Percentiles rank a stretch among this genome's conserved stretches.
phyloP scores from a whole-genome alignment of 2,329 filamentous ascomycete species.

The Sarocladium strictum region DNA sequence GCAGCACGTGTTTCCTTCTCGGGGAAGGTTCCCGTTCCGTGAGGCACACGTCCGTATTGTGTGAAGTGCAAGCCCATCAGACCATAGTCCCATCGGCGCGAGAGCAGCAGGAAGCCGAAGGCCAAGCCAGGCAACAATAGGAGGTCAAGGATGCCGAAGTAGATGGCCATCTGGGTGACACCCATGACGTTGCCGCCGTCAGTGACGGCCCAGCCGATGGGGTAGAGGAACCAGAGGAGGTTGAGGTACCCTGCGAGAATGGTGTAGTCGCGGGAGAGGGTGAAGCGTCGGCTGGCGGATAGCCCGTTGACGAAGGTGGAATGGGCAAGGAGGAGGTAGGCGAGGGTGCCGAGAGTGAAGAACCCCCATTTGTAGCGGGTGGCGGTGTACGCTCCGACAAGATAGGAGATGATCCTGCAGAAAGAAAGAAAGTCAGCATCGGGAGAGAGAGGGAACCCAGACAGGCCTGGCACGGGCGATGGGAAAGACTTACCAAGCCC shows the following conservation, averaged over 20 bases:
- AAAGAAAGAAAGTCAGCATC: not conserved
- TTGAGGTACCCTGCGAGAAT: constrained; percentile 41
- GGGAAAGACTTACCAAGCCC: constrained; percentile 36
- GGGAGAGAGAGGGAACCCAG: not conserved
- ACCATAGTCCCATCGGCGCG: constrained; percentile 45
- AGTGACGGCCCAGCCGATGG: constrained; percentile 44
- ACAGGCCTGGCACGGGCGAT: no score
- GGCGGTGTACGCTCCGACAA: constrained; percentile 40
- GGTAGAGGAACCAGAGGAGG: constrained; percentile 53
- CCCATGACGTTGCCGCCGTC: constrained; percentile 46
- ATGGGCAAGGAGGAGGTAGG: constrained; percentile 38
- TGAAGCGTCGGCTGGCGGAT: constrained; percentile 33
- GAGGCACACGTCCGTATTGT: constrained; percentile 44
- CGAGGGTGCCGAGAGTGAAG: constrained; percentile 44
- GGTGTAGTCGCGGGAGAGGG: constrained; percentile 37
- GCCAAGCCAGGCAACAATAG: constrained; percentile 39
- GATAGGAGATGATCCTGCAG: constrained; percentile 38
- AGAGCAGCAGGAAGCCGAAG: constrained; percentile 35
- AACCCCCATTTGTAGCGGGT: constrained; percentile 54
- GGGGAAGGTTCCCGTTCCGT: not conserved
- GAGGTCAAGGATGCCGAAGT: constrained; percentile 47
- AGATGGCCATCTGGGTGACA: constrained; percentile 40
- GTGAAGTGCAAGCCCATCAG: constrained; percentile 47
- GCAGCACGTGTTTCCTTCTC: not conserved
- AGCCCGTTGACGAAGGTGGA: constrained; percentile 35